Percentiles rank a stretch among this genome's conserved stretches.
Evolutionary conservation across 768 basidiomycete genomes (phyloP).

Genomic region (Royoungia palumana): DNA sequence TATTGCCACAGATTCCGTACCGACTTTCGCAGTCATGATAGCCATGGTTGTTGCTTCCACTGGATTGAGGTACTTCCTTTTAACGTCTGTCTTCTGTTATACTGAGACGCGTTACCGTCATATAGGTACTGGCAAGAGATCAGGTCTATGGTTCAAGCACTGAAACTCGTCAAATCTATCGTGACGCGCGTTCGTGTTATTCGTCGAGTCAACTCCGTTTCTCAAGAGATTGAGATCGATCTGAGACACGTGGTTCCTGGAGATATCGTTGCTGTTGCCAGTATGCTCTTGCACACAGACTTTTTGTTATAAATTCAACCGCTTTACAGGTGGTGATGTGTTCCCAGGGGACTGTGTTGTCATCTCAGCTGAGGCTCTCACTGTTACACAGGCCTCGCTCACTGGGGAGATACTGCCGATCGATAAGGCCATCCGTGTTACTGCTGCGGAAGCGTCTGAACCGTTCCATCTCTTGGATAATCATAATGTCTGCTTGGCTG

Average conservation of each 20-base stretch:
- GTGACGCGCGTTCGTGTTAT: constrained; percentile 32
- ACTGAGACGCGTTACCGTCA: neutral
- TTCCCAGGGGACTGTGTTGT: constrained; percentile 36
- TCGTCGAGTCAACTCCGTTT: constrained; percentile 20
- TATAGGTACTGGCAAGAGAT: constrained; percentile 33
- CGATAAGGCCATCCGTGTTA: constrained; percentile 26
- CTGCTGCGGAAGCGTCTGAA: constrained; percentile 13
- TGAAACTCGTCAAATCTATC: constrained; percentile 33
- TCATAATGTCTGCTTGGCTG: constrained; percentile 32
- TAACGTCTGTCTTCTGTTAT: neutral
- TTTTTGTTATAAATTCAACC: neutral
- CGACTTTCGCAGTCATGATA: constrained; percentile 35
- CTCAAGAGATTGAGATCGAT: constrained; percentile 31
- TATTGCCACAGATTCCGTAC: constrained; percentile 30
- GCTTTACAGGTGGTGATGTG: constrained; percentile 30
- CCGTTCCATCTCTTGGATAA: constrained; percentile 31
- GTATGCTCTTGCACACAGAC: constrained; percentile 10
- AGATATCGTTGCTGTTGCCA: constrained; percentile 30
- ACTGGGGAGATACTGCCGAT: constrained; percentile 36
- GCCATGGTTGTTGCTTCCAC: constrained; percentile 36
- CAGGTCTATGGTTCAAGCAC: constrained; percentile 34
- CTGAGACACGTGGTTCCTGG: constrained; percentile 32
- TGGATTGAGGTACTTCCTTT: constrained; percentile 24
- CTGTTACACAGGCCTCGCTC: constrained; percentile 35
- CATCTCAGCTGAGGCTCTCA: constrained; percentile 32